These are phyloP conservation scores for Aureobasidium mangrovei DNA, from an alignment of 2,329 filamentous ascomycete species.

Conservation along the genomic window DNA sequence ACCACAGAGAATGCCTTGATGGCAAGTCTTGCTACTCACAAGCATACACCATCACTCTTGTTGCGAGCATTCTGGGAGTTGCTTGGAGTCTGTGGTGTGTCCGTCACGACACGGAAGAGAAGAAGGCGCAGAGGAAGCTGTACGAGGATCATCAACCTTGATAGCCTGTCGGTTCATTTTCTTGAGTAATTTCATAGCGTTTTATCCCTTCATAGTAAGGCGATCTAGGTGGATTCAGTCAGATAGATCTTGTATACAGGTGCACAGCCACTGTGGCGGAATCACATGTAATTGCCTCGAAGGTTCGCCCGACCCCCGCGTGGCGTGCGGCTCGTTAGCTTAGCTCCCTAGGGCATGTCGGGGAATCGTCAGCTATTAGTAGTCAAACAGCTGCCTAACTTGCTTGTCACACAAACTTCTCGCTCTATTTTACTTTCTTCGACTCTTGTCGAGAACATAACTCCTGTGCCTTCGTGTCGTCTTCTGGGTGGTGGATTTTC, in stretches of 20 bases:
- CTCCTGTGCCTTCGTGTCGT: not conserved
- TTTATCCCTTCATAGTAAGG: not conserved
- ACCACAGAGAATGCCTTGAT: constrained; percentile 62
- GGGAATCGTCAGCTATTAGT: too few relatives aligned
- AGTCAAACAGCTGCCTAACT: too few relatives aligned
- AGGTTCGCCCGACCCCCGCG: too few relatives aligned
- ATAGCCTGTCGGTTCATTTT: not conserved
- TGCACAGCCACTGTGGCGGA: not conserved
- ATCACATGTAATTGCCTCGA: not conserved
- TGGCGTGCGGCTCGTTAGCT: too few relatives aligned
- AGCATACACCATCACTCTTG: constrained; percentile 73
- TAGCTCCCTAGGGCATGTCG: too few relatives aligned
- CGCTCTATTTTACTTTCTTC: not conserved
- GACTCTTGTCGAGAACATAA: not conserved
- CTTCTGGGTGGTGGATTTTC: not conserved
- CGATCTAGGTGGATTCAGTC: not conserved
- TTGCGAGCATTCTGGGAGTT: constrained; percentile 61
- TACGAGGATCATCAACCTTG: constrained; percentile 14
- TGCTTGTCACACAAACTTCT: too few relatives aligned
- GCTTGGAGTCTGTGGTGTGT: constrained; percentile 64
- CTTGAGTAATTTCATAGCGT: not conserved
- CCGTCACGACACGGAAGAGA: constrained; percentile 43
- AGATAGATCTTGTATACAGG: not conserved
- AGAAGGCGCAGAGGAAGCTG: constrained; percentile 13
- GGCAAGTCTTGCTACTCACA: constrained; percentile 72